Evolutionary conservation across 2,329 filamentous ascomycete species (phyloP).

Genomic region (Lasiodiplodia hormozganensis): DNA sequence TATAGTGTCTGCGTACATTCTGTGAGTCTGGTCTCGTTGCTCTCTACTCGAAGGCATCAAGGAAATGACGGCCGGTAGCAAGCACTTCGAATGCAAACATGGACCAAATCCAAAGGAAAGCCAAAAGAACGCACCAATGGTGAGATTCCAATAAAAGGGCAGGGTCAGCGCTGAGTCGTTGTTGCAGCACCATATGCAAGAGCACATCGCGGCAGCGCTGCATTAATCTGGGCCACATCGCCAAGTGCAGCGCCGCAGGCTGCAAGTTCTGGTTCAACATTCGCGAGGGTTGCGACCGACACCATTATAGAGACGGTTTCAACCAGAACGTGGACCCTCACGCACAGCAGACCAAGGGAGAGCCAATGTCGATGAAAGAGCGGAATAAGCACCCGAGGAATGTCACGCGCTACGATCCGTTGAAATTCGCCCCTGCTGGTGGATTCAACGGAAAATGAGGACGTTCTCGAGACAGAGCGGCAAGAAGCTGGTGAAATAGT

Average conservation of each 20-base stretch:
- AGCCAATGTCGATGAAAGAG: background rate
- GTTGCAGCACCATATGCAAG: background rate
- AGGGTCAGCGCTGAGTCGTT: background rate
- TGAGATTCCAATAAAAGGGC: background rate
- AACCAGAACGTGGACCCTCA: background rate
- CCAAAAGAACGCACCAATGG: constrained; percentile 3
- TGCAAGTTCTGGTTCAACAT: constrained; percentile 17
- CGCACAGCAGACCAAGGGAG: background rate
- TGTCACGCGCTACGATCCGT: background rate
- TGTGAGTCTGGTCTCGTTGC: too few relatives aligned
- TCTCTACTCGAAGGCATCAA: background rate
- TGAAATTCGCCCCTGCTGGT: background rate
- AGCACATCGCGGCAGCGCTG: background rate
- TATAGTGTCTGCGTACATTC: too few relatives aligned
- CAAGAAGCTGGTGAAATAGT: background rate
- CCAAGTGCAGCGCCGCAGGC: background rate
- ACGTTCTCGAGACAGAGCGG: background rate
- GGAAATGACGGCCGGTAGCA: background rate
- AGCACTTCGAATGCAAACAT: background rate
- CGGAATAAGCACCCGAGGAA: background rate
- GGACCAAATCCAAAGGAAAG: constrained; percentile 12
- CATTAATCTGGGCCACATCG: constrained; percentile 8
- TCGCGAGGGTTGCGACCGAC: background rate
- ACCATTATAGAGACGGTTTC: constrained; percentile 10
- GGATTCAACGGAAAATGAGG: background rate